A percentile compares a stretch with the other conserved stretches of the same genome.
These are phyloP conservation scores for Spiromastix sp. DNA, from an alignment of 2,329 filamentous ascomycete genomes.

Conservation along the genomic window DNA sequence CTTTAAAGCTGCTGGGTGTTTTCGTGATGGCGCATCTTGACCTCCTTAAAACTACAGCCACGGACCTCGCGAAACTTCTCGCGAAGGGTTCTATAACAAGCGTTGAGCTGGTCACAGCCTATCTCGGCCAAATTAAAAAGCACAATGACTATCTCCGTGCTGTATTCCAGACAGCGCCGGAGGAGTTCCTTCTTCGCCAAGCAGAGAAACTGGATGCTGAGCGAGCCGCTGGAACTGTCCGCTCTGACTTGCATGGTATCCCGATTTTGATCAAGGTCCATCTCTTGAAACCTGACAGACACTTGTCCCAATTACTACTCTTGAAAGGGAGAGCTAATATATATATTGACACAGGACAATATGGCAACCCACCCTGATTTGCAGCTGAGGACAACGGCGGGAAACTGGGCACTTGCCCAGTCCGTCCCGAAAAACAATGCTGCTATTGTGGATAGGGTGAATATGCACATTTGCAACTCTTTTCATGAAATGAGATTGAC, in stretches of 20 bases:
- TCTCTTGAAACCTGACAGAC: no score
- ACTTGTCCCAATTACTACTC: no score
- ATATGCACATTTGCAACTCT: no score
- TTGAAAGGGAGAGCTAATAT: background rate
- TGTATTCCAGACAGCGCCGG: background rate
- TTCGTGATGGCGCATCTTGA: no score
- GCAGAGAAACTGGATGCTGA: slow-evolving; percentile 18
- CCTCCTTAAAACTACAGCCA: no score
- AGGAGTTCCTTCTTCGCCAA: slow-evolving; percentile 1
- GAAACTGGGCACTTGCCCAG: slow-evolving; percentile 15
- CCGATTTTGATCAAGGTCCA: slow-evolving; percentile 24
- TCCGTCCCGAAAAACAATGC: slow-evolving; percentile 16
- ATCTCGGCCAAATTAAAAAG: background rate
- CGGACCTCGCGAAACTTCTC: no score
- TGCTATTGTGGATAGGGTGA: slow-evolving; percentile 14
- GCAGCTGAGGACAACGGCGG: slow-evolving; percentile 19
- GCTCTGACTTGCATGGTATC: slow-evolving; percentile 24
- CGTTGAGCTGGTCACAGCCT: background rate
- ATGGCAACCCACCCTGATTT: slow-evolving; percentile 18
- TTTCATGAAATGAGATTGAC: no score
- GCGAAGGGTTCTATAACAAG: no score
- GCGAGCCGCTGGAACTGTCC: slow-evolving; percentile 14
- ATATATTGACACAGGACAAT: slow-evolving; percentile 19
- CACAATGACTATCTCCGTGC: slow-evolving; percentile 4
- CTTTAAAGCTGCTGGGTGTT: no score